Percentiles rank a stretch among this genome's conserved stretches.
Conservation (phyloP, 1,284 basidiomycete genomes). For the Boletus sp. region DNA sequence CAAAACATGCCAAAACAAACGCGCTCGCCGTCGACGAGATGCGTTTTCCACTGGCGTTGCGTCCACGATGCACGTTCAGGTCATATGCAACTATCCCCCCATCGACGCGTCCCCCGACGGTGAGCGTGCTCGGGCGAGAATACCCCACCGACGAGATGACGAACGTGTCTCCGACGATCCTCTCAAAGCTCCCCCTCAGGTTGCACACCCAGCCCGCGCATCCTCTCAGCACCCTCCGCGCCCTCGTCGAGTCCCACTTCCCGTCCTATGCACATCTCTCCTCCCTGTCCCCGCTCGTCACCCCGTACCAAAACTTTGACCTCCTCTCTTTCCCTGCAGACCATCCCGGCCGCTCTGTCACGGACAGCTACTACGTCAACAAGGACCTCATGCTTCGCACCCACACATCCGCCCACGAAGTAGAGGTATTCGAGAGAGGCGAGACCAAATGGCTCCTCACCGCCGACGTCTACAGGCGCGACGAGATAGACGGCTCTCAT, state of each 20-base stretch:
- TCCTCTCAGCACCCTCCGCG: conserved; percentile 82
- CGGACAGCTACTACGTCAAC: conserved; percentile 98
- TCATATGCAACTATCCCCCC: conserved; percentile 15
- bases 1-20: conserved; percentile 25
- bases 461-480: conserved; percentile 97
- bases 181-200: conserved; percentile 66
- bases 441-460: conserved; percentile 86
- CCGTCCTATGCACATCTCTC: conserved; percentile 63
- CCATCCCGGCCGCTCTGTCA: conserved; percentile 87
- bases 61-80: conserved; percentile 7
- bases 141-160: conserved; percentile 77
- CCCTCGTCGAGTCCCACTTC: conserved; percentile 84
- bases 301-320: conserved; percentile 93
- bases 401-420: conserved; percentile 97
- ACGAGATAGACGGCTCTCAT: conserved; percentile 97
- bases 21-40: conserved; percentile 16
- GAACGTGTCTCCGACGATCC: conserved; percentile 84
- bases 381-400: conserved; percentile 88
- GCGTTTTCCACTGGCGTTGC: conserved; percentile 13
- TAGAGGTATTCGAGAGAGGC: conserved; percentile 81
- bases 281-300: conserved; percentile 83
- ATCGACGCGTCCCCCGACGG: conserved; percentile 28
- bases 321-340: conserved; percentile 91
- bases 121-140: conserved; percentile 48
- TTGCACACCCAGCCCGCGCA: conserved; percentile 79